Percentiles rank a stretch among this genome's conserved stretches.
These are phyloP conservation scores for Lachancea cidri DNA, from an alignment of 805 yeast species.

Conservation along the genomic window DNA sequence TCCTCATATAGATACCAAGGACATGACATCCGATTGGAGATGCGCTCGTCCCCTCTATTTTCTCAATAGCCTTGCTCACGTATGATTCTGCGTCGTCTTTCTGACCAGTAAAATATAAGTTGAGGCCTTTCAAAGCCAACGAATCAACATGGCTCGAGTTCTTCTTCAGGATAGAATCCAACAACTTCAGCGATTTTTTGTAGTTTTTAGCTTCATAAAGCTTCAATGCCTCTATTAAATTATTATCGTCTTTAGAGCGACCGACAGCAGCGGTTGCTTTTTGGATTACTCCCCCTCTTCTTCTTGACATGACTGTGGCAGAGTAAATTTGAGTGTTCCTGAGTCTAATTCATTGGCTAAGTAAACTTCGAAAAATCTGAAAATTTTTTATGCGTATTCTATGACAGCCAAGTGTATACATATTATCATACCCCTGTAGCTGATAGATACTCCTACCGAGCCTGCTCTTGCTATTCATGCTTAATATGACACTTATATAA, in stretches of 20 bases:
- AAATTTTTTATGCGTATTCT: not conserved
- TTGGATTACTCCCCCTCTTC: conserved; percentile 17
- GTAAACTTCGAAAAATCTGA: not conserved
- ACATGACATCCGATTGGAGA: conserved; percentile 79
- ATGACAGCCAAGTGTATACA: not conserved
- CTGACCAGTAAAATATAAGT: conserved; percentile 52
- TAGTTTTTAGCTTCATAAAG: conserved; percentile 82
- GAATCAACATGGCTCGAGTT: conserved; percentile 74
- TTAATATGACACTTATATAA: no score
- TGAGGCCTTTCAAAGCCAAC: conserved; percentile 77
- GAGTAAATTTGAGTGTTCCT: not conserved
- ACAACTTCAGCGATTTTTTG: conserved; percentile 72
- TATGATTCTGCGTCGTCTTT: conserved; percentile 58
- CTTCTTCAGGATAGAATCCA: conserved; percentile 73
- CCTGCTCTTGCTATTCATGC: no score
- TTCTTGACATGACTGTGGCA: conserved; percentile 17
- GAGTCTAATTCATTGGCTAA: not conserved
- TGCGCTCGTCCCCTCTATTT: conserved; percentile 40
- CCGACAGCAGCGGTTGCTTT: conserved; percentile 13
- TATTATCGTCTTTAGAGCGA: conserved; percentile 60
- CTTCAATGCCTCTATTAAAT: conserved; percentile 75
- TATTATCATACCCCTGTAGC: no score
- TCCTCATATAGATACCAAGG: conserved; percentile 76
- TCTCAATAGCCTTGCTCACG: conserved; percentile 55
- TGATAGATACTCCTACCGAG: no score